A percentile compares a stretch with the other conserved stretches of the same genome.
Conservation (phyloP, 225 moss, liverwort and hornwort species). For the Straminergon stramineum region DNA sequence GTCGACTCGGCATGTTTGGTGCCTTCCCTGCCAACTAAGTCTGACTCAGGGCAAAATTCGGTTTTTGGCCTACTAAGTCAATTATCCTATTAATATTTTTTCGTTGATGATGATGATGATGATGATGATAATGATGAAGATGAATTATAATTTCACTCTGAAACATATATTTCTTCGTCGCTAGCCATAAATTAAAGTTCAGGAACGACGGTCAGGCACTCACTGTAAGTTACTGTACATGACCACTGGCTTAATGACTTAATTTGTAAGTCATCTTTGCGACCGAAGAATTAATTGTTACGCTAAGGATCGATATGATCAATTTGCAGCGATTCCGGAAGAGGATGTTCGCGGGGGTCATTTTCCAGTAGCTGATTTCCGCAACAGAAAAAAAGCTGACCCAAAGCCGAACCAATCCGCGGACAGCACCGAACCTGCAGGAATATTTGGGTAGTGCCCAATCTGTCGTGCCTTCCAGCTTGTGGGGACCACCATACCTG, state of each 20-base stretch:
- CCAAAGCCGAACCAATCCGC: constrained; percentile 8
- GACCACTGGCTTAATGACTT: not conserved
- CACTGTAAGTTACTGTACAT: not conserved
- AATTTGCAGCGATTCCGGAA: not conserved
- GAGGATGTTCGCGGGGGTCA: constrained; percentile 6
- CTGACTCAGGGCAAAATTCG: not conserved
- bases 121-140: not conserved
- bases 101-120: not conserved
- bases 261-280: not conserved
- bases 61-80: not conserved
- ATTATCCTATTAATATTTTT: not conserved
- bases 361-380: not conserved
- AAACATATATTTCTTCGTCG: not conserved
- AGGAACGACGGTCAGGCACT: not conserved
- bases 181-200: not conserved
- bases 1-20: constrained; percentile 31
- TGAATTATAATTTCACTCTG: not conserved
- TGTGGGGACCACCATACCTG: not conserved
- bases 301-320: constrained; percentile 6
- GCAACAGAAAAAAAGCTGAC: constrained; percentile 12
- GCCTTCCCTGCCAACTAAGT: not conserved
- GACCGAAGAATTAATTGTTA: not conserved
- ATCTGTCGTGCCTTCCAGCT: not conserved
- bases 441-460: constrained; percentile 13
- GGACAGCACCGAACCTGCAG: not conserved